phyloP scores from a whole-genome alignment of 2,329 filamentous ascomycete genomes.

The Alternaria sp. region DNA sequence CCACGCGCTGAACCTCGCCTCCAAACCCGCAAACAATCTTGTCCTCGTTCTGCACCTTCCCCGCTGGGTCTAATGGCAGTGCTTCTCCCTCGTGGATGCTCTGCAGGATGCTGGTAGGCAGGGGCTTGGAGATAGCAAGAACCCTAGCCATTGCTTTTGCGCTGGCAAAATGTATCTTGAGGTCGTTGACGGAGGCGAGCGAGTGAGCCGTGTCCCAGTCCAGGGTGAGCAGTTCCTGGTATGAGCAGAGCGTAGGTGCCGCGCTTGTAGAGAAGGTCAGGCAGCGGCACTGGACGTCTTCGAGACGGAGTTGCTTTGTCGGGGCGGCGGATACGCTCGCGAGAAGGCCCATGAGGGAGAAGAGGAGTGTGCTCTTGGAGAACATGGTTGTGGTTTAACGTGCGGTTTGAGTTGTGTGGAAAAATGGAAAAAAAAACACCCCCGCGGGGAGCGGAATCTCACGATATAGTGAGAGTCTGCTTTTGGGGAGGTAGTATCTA shows the following conservation, averaged over 20 bases:
- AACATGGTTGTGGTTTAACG: conserved; percentile 11
- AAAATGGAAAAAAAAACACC: not conserved
- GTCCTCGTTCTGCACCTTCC: conserved; percentile 25
- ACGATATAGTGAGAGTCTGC: conserved; percentile 14
- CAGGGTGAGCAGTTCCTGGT: conserved; percentile 32
- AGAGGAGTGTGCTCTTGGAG: conserved; percentile 10
- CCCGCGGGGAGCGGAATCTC: not conserved
- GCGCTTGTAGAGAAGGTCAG: conserved; percentile 34
- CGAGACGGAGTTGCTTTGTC: conserved; percentile 21
- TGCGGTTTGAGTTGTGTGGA: not conserved
- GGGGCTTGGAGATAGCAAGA: conserved; percentile 27
- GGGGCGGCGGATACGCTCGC: conserved; percentile 23
- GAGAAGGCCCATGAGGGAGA: conserved; percentile 15
- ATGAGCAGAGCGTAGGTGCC: conserved; percentile 32
- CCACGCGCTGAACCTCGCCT: conserved; percentile 32
- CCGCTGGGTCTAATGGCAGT: conserved; percentile 11
- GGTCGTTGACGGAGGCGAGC: conserved; percentile 32
- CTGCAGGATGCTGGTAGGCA: conserved; percentile 32
- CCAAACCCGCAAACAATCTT: conserved; percentile 39
- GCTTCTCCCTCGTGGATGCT: conserved; percentile 25
- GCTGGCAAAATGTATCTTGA: conserved; percentile 39
- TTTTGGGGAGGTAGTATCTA: conserved; percentile 12
- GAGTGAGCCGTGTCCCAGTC: conserved; percentile 37
- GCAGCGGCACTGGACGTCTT: conserved; percentile 39
- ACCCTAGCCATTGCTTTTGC: conserved; percentile 31